These are phyloP conservation scores for Epichloe amarillans DNA, from an alignment of 2,329 filamentous ascomycete species.

Conservation along the genomic window DNA sequence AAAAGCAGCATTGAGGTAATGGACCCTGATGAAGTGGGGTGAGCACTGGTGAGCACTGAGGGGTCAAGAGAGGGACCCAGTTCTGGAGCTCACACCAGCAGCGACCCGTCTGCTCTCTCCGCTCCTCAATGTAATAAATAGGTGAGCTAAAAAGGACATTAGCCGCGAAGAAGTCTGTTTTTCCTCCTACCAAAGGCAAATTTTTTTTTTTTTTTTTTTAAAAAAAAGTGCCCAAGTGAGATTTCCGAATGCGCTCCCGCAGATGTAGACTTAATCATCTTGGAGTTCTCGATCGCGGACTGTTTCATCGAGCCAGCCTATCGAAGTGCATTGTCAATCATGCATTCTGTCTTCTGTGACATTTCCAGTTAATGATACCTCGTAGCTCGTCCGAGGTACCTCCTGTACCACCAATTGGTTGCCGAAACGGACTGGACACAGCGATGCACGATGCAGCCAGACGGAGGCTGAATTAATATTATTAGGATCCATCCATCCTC, in stretches of 20 bases:
- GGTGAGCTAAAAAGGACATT: too few species aligned
- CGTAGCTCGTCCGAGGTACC: background rate
- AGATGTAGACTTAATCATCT: too few species aligned
- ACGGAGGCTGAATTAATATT: background rate
- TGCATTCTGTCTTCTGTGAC: too few species aligned
- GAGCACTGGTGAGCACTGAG: background rate
- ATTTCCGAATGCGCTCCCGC: too few species aligned
- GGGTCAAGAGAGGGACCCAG: background rate
- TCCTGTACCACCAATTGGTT: background rate
- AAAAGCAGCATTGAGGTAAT: background rate
- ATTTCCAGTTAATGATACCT: background rate
- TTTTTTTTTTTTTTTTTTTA: too few species aligned
- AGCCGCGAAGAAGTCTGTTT: background rate
- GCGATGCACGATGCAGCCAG: background rate
- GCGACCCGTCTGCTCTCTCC: too few species aligned
- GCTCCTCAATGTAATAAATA: too few species aligned
- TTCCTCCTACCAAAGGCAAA: background rate
- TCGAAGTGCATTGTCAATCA: too few species aligned
- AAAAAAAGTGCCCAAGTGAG: too few species aligned
- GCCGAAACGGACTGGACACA: background rate
- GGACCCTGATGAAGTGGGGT: background rate
- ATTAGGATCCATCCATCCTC: background rate
- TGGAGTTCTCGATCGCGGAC: too few species aligned
- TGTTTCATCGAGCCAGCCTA: too few species aligned
- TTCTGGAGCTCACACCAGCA: too few species aligned